Percentiles rank a stretch among this genome's conserved stretches.
phyloP scores from a whole-genome alignment of 768 basidiomycete genomes.

The Lactarius evosmus region DNA sequence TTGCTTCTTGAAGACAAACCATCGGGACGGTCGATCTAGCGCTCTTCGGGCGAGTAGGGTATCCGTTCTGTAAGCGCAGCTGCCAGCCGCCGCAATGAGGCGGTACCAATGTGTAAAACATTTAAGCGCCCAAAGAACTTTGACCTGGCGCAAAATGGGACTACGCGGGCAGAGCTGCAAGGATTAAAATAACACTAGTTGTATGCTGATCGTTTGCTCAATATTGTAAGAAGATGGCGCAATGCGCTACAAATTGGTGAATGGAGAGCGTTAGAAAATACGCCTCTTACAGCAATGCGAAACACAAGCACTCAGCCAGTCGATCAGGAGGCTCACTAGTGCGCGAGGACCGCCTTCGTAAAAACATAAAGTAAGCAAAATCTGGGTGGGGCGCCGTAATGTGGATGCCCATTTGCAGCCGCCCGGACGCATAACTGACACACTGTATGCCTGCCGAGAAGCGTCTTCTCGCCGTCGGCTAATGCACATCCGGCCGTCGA shows the following conservation, averaged over 20 bases:
- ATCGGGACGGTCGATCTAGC: constrained; percentile 15
- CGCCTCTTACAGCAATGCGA: neutral
- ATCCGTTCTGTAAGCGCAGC: constrained; percentile 9
- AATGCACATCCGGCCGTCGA: neutral
- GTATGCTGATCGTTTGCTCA: neutral
- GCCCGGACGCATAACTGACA: neutral
- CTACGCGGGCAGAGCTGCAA: constrained; percentile 3
- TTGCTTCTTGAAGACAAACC: constrained; percentile 18
- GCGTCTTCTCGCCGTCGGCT: constrained; percentile 3
- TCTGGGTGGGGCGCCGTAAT: neutral
- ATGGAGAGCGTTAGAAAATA: neutral
- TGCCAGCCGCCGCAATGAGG: constrained; percentile 6
- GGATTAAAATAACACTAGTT: neutral
- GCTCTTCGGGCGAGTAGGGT: constrained; percentile 17
- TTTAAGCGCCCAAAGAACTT: neutral
- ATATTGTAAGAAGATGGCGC: neutral
- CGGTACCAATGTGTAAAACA: neutral
- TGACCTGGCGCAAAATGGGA: constrained; percentile 3
- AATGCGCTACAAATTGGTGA: neutral
- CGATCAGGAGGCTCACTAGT: neutral
- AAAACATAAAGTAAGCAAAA: neutral
- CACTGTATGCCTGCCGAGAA: neutral
- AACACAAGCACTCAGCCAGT: neutral
- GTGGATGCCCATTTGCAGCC: neutral
- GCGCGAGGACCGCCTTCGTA: neutral